phyloP scores from a whole-genome alignment of 371 early-diverging fungal genomes.

The Coemansia sp. region DNA sequence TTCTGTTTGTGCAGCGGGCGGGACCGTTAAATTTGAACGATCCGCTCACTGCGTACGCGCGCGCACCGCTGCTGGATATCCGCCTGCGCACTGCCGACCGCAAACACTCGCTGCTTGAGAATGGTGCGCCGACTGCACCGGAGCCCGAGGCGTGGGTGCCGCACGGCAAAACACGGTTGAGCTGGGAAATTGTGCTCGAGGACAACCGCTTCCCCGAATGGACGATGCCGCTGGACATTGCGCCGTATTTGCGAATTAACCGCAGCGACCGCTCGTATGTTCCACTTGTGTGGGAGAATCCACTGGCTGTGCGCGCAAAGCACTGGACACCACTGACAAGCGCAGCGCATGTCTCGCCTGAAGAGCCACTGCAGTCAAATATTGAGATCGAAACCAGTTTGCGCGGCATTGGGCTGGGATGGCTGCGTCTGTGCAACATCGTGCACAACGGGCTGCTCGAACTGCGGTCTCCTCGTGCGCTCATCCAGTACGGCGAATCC shows the following conservation, averaged over 20 bases:
- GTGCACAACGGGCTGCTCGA: slow-evolving; percentile 30
- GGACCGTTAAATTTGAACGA: slow-evolving; percentile 18
- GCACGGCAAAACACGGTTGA: slow-evolving; percentile 41
- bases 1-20: slow-evolving; percentile 37
- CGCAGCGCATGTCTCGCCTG: slow-evolving; percentile 4
- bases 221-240: slow-evolving; percentile 45
- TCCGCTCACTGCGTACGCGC: slow-evolving; percentile 26
- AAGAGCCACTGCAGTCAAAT: slow-evolving; percentile 23
- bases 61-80: slow-evolving; percentile 19
- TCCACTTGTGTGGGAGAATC: slow-evolving; percentile 54
- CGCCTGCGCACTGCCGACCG: slow-evolving; percentile 27
- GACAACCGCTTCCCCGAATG: slow-evolving; percentile 44
- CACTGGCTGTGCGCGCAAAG: slow-evolving; percentile 38
- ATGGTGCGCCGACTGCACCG: neutral
- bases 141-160: slow-evolving; percentile 29
- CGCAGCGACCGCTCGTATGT: slow-evolving; percentile 29
- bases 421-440: slow-evolving; percentile 52
- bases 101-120: slow-evolving; percentile 29
- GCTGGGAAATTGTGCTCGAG: slow-evolving; percentile 51
- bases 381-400: slow-evolving; percentile 29
- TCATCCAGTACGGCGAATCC: slow-evolving; percentile 37
- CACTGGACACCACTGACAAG: slow-evolving; percentile 47
- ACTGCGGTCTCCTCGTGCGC: slow-evolving; percentile 25
- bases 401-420: slow-evolving; percentile 47
- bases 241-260: slow-evolving; percentile 24